Percentiles rank a stretch among this genome's conserved stretches.
Conservation (phyloP, 1,284 basidiomycete genomes). For the Papiliotrema nemorosa region DNA sequence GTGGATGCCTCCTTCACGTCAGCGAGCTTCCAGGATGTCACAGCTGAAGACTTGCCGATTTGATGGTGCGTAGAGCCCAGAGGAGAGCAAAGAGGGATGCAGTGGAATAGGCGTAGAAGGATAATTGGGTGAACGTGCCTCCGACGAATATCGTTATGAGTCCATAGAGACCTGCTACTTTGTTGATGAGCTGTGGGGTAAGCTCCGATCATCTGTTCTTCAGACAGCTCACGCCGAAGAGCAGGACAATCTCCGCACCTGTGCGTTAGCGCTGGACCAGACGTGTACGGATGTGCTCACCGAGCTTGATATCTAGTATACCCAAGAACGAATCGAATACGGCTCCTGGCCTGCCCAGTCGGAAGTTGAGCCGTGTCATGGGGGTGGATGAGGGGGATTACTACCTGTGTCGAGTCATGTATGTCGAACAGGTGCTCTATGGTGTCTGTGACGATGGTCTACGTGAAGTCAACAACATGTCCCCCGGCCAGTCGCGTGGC, state of each 20-base stretch:
- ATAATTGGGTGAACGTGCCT: conserved; percentile 83
- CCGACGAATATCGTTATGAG: conserved; percentile 86
- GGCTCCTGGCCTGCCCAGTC: conserved; percentile 29
- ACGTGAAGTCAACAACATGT: no score
- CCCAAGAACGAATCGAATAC: conserved; percentile 74
- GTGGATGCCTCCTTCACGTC: conserved; percentile 72
- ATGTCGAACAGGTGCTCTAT: no score
- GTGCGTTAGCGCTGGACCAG: neutral
- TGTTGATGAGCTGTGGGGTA: conserved; percentile 76
- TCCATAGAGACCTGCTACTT: conserved; percentile 95
- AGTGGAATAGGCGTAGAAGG: conserved; percentile 89
- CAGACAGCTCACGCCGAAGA: conserved; percentile 68
- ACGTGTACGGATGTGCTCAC: conserved; percentile 38
- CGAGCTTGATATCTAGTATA: conserved; percentile 82
- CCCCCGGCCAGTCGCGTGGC: no score
- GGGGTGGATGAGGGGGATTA: neutral
- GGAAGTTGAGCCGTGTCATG: conserved; percentile 32
- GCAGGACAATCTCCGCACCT: conserved; percentile 71
- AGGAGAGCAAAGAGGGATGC: conserved; percentile 72
- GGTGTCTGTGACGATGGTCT: no score
- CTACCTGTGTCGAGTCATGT: no score
- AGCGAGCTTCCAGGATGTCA: neutral
- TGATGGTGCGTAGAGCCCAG: conserved; percentile 83
- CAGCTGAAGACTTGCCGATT: conserved; percentile 60
- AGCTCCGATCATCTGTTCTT: neutral